These are phyloP conservation scores for Pelargonium exstipulatum DNA, from an alignment of 441 rosid species.

Conservation along the genomic window DNA sequence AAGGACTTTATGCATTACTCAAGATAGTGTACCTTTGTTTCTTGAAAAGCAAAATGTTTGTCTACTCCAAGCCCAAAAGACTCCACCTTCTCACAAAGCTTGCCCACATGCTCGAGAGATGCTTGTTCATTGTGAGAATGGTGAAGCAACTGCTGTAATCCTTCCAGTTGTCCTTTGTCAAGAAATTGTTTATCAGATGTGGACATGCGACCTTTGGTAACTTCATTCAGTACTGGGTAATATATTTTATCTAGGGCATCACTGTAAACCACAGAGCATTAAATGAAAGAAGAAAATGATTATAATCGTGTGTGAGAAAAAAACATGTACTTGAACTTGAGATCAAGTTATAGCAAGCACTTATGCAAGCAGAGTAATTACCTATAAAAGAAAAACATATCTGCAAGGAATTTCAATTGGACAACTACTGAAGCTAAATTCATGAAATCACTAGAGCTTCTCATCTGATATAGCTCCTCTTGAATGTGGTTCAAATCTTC, in stretches of 20 bases:
- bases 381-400: conserved; percentile 70
- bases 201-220: conserved; percentile 24
- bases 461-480: conserved; percentile 37
- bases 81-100: conserved; percentile 46
- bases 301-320: conserved; percentile 1
- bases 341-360: not conserved
- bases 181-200: conserved; percentile 27
- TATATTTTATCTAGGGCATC: conserved; percentile 54
- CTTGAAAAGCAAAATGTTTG: conserved; percentile 41
- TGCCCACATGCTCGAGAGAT: conserved; percentile 31
- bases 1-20: conserved; percentile 6
- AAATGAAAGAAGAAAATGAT: not conserved
- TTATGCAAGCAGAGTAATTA: conserved; percentile 27
- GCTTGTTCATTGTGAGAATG: conserved; percentile 24
- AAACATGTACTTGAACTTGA: not conserved
- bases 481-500: conserved; percentile 56
- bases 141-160: conserved; percentile 45
- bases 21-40: conserved; percentile 43
- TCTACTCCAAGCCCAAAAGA: conserved; percentile 33
- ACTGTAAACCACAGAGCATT: conserved; percentile 39
- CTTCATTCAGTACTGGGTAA: conserved; percentile 40
- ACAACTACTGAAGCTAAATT: conserved; percentile 35
- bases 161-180: conserved; percentile 35
- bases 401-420: conserved; percentile 58
- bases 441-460: conserved; percentile 27